Conservation (phyloP, 345 rosid species). For the Syzygium oleosum region DNA sequence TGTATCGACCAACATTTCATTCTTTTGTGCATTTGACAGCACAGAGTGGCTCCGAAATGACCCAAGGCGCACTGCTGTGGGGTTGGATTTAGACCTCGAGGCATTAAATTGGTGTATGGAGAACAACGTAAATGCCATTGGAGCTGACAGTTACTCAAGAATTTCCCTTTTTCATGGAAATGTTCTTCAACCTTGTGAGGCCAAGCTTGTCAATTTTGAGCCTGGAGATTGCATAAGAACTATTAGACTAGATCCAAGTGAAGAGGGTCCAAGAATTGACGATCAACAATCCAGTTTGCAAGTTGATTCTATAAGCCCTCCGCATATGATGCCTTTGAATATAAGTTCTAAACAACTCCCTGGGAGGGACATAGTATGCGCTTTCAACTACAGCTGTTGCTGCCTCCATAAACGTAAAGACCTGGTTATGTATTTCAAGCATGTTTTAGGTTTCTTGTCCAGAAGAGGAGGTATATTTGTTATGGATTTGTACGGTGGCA, state of each 20-base stretch:
- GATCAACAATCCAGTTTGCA: conserved; percentile 15
- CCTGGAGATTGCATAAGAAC: conserved; percentile 34
- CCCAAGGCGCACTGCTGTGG: conserved; percentile 78
- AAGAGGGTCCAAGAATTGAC: conserved; percentile 4
- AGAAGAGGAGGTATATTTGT: conserved; percentile 76
- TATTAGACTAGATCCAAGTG: conserved; percentile 3
- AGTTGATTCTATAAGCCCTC: conserved; percentile 1
- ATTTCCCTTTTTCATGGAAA: conserved; percentile 79
- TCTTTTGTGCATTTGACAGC: conserved; percentile 28
- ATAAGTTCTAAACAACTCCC: conserved; percentile 29
- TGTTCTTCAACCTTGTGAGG: conserved; percentile 67
- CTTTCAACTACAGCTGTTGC: conserved; percentile 91
- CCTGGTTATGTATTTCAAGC: conserved; percentile 65
- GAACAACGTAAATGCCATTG: conserved; percentile 59
- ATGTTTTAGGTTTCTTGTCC: conserved; percentile 52
- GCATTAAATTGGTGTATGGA: conserved; percentile 79
- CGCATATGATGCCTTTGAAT: background rate
- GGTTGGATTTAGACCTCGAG: conserved; percentile 80
- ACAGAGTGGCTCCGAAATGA: conserved; percentile 77
- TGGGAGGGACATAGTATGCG: conserved; percentile 79
- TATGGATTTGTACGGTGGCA: conserved; percentile 90
- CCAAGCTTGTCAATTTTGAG: conserved; percentile 43
- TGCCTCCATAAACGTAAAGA: conserved; percentile 79
- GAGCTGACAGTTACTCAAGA: conserved; percentile 60
- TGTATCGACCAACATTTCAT: background rate